These are phyloP conservation scores for Deinandra increscens DNA, from an alignment of 129 eudicot genomes.

Conservation along the genomic window DNA sequence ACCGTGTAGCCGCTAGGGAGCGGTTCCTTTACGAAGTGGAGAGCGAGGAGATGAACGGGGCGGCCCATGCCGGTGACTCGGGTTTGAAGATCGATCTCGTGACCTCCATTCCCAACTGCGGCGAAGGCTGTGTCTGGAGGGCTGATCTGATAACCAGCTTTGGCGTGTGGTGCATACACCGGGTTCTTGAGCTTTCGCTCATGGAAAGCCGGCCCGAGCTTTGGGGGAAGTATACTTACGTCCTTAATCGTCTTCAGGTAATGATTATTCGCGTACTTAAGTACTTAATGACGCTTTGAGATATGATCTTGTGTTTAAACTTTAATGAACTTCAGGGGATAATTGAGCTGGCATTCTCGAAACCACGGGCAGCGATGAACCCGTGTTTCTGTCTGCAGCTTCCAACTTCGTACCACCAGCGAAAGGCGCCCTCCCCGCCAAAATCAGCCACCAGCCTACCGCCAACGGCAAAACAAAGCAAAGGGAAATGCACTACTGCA, in stretches of 20 bases:
- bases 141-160: conserved; percentile 78
- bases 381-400: conserved; percentile 93
- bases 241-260: conserved; percentile 98
- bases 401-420: conserved; percentile 57
- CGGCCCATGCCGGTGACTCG: conserved; percentile 39
- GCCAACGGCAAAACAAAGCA: conserved; percentile 60
- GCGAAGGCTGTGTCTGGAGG: conserved; percentile 92
- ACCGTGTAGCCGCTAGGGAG: conserved; percentile 85
- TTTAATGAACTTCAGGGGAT: too few relatives aligned
- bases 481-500: conserved; percentile 72
- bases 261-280: neutral
- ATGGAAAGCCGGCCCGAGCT: conserved; percentile 97
- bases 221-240: conserved; percentile 95
- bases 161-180: conserved; percentile 91
- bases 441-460: conserved; percentile 55
- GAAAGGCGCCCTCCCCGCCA: conserved; percentile 51
- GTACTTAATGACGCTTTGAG: too few relatives aligned
- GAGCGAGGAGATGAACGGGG: conserved; percentile 50
- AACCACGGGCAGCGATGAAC: conserved; percentile 60
- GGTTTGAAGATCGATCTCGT: conserved; percentile 45
- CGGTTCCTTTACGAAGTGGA: conserved; percentile 77
- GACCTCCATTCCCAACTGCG: conserved; percentile 83
- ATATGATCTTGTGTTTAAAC: neutral
- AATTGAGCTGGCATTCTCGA: conserved; percentile 69
- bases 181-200: conserved; percentile 90